These are phyloP conservation scores for Bryoerythrophyllum caledonicum DNA, from an alignment of 225 moss, liverwort and hornwort genomes.

Conservation along the genomic window DNA sequence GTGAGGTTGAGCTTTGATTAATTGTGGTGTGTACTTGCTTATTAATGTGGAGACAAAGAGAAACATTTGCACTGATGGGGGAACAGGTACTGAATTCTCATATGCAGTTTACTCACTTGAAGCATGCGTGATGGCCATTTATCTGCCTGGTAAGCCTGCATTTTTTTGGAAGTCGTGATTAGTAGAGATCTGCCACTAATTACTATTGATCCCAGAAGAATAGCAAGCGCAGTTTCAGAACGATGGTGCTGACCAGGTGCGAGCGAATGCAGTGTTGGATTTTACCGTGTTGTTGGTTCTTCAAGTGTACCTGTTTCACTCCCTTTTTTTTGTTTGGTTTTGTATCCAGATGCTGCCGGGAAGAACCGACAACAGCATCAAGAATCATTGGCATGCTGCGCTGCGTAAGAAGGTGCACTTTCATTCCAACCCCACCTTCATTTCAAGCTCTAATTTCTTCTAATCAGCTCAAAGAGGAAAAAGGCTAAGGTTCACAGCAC, in stretches of 20 bases:
- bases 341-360: conserved; percentile 63
- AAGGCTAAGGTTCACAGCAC: too few relatives aligned
- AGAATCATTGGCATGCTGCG: conserved; percentile 76
- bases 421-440: not conserved
- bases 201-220: not conserved
- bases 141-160: conserved; percentile 9
- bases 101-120: conserved; percentile 16
- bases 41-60: conserved; percentile 15
- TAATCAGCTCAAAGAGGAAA: too few relatives aligned
- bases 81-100: conserved; percentile 25
- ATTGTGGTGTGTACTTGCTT: not conserved
- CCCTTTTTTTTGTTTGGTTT: not conserved
- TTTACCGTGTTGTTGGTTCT: not conserved
- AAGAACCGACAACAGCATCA: conserved; percentile 73
- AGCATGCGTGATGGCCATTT: conserved; percentile 21
- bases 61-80: conserved; percentile 13
- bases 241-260: not conserved
- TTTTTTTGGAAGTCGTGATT: not conserved
- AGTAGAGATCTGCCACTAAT: not conserved
- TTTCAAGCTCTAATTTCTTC: too few relatives aligned
- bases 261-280: not conserved
- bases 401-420: conserved; percentile 54
- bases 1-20: conserved; percentile 1
- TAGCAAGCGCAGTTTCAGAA: not conserved
- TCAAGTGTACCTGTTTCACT: not conserved